These are phyloP conservation scores for Saturnispora sekii DNA, from an alignment of 805 yeast species.

Conservation along the genomic window DNA sequence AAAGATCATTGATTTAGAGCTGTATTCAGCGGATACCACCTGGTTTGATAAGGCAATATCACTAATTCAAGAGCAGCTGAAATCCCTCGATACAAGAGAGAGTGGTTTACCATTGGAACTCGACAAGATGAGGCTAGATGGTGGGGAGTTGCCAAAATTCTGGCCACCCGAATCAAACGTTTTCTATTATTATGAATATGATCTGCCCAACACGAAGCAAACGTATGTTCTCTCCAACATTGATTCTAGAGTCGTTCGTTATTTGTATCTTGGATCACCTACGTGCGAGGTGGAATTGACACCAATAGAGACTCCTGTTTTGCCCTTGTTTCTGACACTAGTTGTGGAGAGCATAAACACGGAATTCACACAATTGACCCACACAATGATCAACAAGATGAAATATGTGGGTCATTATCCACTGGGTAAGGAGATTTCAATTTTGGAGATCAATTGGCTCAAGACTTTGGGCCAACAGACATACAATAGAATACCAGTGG, in stretches of 20 bases:
- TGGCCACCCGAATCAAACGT: conserved; percentile 30
- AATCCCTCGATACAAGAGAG: conserved; percentile 23
- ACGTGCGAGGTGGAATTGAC: conserved; percentile 1
- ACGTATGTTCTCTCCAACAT: conserved; percentile 65
- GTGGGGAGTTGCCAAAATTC: conserved; percentile 16
- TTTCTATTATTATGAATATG: conserved; percentile 63
- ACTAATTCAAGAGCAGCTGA: conserved; percentile 37
- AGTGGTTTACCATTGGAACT: no score
- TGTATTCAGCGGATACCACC: conserved; percentile 51
- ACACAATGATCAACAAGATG: conserved; percentile 45
- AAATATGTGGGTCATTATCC: conserved; percentile 81
- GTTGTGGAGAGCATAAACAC: conserved; percentile 54
- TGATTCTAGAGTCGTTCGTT: conserved; percentile 52
- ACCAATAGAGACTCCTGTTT: conserved; percentile 25
- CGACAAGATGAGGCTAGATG: no score
- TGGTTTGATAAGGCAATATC: conserved; percentile 44
- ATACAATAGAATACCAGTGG: conserved; percentile 32
- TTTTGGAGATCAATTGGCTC: conserved; percentile 79
- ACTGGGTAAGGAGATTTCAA: conserved; percentile 71
- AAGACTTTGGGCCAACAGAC: conserved; percentile 11
- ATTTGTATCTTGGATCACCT: conserved; percentile 3
- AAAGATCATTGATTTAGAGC: conserved; percentile 44
- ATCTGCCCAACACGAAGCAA: conserved; percentile 50
- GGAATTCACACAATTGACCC: conserved; percentile 46
- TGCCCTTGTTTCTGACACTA: conserved; percentile 58